phyloP scores from a whole-genome alignment of 2,329 filamentous ascomycete species.

The Pseudocercospora vitis region DNA sequence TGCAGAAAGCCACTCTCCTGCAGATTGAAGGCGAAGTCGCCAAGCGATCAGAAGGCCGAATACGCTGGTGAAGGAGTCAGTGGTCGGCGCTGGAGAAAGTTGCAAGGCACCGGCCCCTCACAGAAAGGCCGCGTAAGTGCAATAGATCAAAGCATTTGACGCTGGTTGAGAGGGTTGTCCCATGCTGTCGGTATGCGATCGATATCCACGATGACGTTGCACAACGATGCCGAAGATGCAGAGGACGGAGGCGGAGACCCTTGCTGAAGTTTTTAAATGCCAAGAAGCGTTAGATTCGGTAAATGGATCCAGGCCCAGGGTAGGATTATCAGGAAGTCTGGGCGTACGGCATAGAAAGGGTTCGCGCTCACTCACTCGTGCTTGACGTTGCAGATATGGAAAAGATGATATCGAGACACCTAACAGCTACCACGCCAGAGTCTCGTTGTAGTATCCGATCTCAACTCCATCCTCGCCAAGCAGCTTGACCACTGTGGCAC shows the following conservation, averaged over 20 bases:
- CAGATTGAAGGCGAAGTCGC: slow-evolving; percentile 61
- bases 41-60: slow-evolving; percentile 62
- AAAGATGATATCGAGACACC: background rate
- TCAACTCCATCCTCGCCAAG: slow-evolving; percentile 20
- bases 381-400: too few relatives aligned
- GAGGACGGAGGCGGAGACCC: background rate
- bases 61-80: slow-evolving; percentile 51
- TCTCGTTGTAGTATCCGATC: slow-evolving; percentile 26
- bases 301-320: background rate
- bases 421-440: slow-evolving; percentile 13
- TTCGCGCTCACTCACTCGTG: too few relatives aligned
- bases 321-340: background rate
- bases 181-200: slow-evolving; percentile 52
- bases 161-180: slow-evolving; percentile 71
- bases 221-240: background rate
- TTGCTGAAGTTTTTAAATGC: background rate
- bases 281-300: background rate
- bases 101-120: slow-evolving; percentile 39
- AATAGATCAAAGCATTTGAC: slow-evolving; percentile 80
- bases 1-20: slow-evolving; percentile 69
- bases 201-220: background rate
- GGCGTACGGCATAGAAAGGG: background rate
- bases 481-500: slow-evolving; percentile 23
- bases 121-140: slow-evolving; percentile 77
- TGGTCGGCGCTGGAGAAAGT: slow-evolving; percentile 34